Evolutionary conservation across 2,329 filamentous ascomycete genomes (phyloP).

Genomic region (Curvularia sp.): DNA sequence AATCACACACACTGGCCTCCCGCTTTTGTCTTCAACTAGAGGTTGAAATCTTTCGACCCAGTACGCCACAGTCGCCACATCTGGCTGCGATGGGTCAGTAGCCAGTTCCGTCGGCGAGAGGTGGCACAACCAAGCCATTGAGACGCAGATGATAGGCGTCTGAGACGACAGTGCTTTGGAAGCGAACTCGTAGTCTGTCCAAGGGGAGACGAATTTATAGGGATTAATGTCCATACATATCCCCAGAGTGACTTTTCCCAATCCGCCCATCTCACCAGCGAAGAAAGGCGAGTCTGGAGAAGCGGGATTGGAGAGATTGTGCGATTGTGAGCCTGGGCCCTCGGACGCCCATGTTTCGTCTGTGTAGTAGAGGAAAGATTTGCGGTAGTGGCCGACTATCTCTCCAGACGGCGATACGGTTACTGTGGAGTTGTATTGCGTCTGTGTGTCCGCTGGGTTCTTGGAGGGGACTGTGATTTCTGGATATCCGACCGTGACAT

Average conservation of each 20-base stretch:
- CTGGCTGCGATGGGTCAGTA: slow-evolving; percentile 63
- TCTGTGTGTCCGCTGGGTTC: slow-evolving; percentile 26
- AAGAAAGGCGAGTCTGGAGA: slow-evolving; percentile 46
- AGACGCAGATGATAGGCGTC: slow-evolving; percentile 70
- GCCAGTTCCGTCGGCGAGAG: slow-evolving; percentile 57
- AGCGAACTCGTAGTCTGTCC: slow-evolving; percentile 64
- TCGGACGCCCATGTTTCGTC: slow-evolving; percentile 70
- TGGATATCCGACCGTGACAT: slow-evolving; percentile 76
- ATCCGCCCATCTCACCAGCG: slow-evolving; percentile 42
- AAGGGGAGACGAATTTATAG: slow-evolving; percentile 66
- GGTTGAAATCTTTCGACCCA: slow-evolving; percentile 77
- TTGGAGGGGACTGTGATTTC: slow-evolving; percentile 56
- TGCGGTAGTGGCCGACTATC: slow-evolving; percentile 67
- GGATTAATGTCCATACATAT: slow-evolving; percentile 69
- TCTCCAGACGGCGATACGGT: slow-evolving; percentile 62
- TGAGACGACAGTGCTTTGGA: slow-evolving; percentile 63
- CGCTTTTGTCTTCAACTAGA: slow-evolving; percentile 45
- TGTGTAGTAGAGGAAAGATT: slow-evolving; percentile 70
- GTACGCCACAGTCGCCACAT: slow-evolving; percentile 76
- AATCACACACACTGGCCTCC: slow-evolving; percentile 68
- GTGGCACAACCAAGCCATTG: slow-evolving; percentile 79
- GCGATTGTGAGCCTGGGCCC: slow-evolving; percentile 46
- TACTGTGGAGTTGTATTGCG: slow-evolving; percentile 66
- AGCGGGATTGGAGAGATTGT: slow-evolving; percentile 26
- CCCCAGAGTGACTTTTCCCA: slow-evolving; percentile 52